Percentiles rank a stretch among this genome's conserved stretches.
These are phyloP conservation scores for Diplodia corticola DNA, from an alignment of 2,329 filamentous ascomycete genomes.

Conservation along the genomic window DNA sequence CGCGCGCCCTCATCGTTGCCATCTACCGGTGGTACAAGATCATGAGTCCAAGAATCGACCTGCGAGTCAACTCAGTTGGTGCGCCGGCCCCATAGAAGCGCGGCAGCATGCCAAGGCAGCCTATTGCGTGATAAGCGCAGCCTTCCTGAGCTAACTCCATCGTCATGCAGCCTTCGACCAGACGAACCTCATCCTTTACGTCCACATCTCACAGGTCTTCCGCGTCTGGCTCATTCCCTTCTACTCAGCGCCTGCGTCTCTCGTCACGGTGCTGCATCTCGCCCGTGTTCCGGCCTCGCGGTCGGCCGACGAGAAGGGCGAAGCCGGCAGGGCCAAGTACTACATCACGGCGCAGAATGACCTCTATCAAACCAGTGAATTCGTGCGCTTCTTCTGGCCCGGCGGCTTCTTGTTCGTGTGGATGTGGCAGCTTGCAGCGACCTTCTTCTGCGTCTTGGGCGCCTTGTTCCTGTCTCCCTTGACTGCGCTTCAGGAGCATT, in stretches of 20 bases:
- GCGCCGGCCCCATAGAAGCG: conserved; percentile 26
- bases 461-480: conserved; percentile 54
- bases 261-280: conserved; percentile 69
- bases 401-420: conserved; percentile 59
- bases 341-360: conserved; percentile 78
- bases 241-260: conserved; percentile 65
- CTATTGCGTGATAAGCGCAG: conserved; percentile 3
- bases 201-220: conserved; percentile 73
- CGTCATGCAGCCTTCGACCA: conserved; percentile 65
- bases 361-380: conserved; percentile 75
- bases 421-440: conserved; percentile 65
- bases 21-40: conserved; percentile 78
- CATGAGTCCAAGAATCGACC: conserved; percentile 70
- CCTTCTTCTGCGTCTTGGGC: conserved; percentile 64
- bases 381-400: conserved; percentile 69
- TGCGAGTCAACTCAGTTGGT: conserved; percentile 65
- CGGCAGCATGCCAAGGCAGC: not conserved
- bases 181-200: conserved; percentile 66
- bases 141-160: conserved; percentile 3
- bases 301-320: not conserved
- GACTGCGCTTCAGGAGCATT: conserved; percentile 50
- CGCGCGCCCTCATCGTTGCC: conserved; percentile 64
- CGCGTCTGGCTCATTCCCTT: conserved; percentile 76
- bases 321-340: conserved; percentile 52
- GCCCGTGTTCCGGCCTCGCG: conserved; percentile 42